Evolutionary conservation across 805 yeast species (phyloP).

Genomic region (Monosporozyma aquatica): DNA sequence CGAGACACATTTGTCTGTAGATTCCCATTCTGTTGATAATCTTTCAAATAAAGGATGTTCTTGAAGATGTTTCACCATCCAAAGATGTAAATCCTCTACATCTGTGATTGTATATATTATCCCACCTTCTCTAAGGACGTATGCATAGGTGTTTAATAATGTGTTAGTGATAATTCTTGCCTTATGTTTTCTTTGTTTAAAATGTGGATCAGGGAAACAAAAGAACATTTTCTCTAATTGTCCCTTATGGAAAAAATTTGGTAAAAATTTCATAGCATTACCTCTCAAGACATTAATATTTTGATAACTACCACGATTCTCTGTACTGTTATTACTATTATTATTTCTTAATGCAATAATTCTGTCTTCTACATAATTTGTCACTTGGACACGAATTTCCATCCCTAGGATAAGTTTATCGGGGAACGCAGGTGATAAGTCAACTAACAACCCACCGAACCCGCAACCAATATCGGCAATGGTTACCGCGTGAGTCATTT

Average conservation of each 20-base stretch:
- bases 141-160: conserved; percentile 84
- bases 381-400: conserved; percentile 97
- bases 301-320: too few relatives aligned
- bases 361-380: conserved; percentile 92
- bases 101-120: conserved; percentile 91
- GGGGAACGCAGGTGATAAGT: conserved; percentile 70
- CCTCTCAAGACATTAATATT: conserved; percentile 88
- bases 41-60: conserved; percentile 88
- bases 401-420: conserved; percentile 75
- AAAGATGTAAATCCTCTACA: conserved; percentile 81
- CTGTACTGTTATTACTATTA: conserved; percentile 18
- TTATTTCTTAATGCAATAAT: conserved; percentile 72
- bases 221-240: conserved; percentile 89
- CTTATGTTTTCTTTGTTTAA: conserved; percentile 94
- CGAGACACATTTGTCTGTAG: conserved; percentile 67
- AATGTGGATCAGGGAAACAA: conserved; percentile 99
- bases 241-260: conserved; percentile 79
- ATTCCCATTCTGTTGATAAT: conserved; percentile 70
- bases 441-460: conserved; percentile 82
- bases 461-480: conserved; percentile 98
- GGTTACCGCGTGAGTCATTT: conserved; percentile 50
- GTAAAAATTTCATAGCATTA: conserved; percentile 94
- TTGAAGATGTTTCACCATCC: conserved; percentile 93
- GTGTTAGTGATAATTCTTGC: conserved; percentile 92
- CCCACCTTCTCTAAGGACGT: conserved; percentile 78